A percentile compares a stretch with the other conserved stretches of the same genome.
Evolutionary conservation across 352 stramenopile genomes (phyloP).

Genomic region (Globisporangium radiosum): DNA sequence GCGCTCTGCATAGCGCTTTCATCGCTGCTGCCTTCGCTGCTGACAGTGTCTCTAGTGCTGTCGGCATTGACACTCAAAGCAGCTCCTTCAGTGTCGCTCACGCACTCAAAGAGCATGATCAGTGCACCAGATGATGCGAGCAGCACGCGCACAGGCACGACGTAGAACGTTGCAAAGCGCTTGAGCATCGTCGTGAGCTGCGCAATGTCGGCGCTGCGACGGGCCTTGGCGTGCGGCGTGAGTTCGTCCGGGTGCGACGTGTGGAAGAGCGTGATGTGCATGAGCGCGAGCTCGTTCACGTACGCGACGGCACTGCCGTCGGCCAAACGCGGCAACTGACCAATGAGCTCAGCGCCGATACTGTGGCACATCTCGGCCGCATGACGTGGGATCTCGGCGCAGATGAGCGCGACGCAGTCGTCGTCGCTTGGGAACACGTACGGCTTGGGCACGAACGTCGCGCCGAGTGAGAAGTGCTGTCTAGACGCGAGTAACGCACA

Average conservation of each 20-base stretch:
- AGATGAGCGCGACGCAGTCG: conserved; percentile 45
- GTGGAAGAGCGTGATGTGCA: conserved; percentile 80
- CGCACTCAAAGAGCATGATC: conserved; percentile 58
- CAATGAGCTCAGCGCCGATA: conserved; percentile 37
- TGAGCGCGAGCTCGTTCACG: conserved; percentile 55
- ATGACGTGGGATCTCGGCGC: conserved; percentile 26
- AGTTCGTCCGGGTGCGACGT: conserved; percentile 64
- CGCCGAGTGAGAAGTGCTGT: conserved; percentile 25
- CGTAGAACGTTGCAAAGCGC: conserved; percentile 31
- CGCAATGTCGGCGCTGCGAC: conserved; percentile 32
- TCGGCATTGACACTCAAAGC: too few relatives aligned
- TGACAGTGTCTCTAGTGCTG: background rate
- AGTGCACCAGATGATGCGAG: conserved; percentile 57
- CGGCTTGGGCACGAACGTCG: conserved; percentile 35
- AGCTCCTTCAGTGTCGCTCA: background rate
- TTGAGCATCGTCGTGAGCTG: conserved; percentile 33
- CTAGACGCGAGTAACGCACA: conserved; percentile 9
- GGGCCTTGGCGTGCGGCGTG: conserved; percentile 28
- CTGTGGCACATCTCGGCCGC: conserved; percentile 31
- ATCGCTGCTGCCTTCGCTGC: background rate
- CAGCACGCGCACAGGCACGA: conserved; percentile 44
- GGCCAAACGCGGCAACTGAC: conserved; percentile 28
- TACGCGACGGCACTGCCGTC: conserved; percentile 31
- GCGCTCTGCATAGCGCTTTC: conserved; percentile 2
- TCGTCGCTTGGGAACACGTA: conserved; percentile 38